These are phyloP conservation scores for Choiromyces venosus DNA, from an alignment of 495 filamentous ascomycete genomes.

Conservation along the genomic window DNA sequence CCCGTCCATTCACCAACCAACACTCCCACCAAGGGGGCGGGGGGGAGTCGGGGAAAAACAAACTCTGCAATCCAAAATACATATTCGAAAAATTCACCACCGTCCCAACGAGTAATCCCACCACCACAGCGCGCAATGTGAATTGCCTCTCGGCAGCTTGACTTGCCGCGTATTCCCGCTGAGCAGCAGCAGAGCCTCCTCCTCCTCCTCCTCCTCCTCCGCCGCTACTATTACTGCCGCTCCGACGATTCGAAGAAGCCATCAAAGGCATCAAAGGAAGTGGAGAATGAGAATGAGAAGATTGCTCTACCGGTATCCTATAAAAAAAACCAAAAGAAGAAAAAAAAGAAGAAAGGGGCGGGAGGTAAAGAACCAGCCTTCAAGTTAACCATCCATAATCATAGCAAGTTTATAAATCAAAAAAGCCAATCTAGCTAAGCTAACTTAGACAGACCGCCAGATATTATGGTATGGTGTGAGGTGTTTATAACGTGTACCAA, in stretches of 20 bases:
- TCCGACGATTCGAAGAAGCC: neutral
- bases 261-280: neutral
- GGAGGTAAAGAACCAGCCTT: neutral
- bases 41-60: conserved; percentile 17
- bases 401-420: neutral
- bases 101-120: conserved; percentile 76
- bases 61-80: conserved; percentile 90
- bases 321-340: neutral
- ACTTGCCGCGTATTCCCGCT: neutral
- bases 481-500: too few species aligned
- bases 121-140: conserved; percentile 71
- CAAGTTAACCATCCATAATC: too few species aligned
- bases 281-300: neutral
- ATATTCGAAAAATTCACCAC: conserved; percentile 89
- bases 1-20: neutral
- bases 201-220: too few species aligned
- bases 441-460: too few species aligned
- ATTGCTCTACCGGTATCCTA: too few species aligned
- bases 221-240: too few species aligned
- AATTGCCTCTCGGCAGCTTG: conserved; percentile 53
- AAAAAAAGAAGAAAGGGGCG: neutral
- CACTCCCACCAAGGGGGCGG: neutral
- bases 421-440: too few species aligned
- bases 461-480: too few species aligned
- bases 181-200: neutral